Conservation (phyloP, 805 yeast species). For the Wickerhamiella kazuoi region DNA sequence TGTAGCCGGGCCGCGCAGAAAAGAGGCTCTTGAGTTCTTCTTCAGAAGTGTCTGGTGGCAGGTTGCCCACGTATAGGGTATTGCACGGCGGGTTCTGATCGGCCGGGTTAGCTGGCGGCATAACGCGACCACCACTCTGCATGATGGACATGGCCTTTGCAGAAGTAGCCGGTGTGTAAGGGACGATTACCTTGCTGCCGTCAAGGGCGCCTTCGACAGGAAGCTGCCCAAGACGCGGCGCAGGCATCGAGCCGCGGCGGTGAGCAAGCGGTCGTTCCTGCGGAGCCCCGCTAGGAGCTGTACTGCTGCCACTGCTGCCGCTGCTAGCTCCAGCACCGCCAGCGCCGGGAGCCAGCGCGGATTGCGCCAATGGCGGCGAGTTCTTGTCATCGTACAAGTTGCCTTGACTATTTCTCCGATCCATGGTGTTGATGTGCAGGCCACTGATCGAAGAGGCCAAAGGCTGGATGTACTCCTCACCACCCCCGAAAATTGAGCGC, state of each 20-base stretch:
- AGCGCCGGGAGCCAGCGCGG: background rate
- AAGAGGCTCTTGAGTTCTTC: slow-evolving; percentile 76
- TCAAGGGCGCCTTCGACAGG: background rate
- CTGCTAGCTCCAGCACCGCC: background rate
- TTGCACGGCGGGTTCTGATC: slow-evolving; percentile 99
- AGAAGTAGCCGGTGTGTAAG: slow-evolving; percentile 18
- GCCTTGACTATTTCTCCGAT: slow-evolving; percentile 2
- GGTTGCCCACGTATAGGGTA: slow-evolving; percentile 87
- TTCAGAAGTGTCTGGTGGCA: slow-evolving; percentile 94
- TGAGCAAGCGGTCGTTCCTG: background rate
- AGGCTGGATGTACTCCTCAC: background rate
- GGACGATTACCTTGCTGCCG: slow-evolving; percentile 15
- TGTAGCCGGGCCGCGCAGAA: slow-evolving; percentile 79
- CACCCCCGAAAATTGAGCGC: background rate
- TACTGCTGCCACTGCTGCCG: background rate
- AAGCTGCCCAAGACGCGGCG: background rate
- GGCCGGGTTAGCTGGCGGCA: slow-evolving; percentile 74
- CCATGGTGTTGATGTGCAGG: background rate
- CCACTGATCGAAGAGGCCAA: background rate
- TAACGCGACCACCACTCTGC: slow-evolving; percentile 22
- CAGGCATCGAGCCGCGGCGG: background rate
- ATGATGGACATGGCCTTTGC: slow-evolving; percentile 21
- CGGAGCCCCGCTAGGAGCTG: too few species aligned
- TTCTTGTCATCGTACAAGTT: background rate
- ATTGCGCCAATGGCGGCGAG: background rate